Conservation (phyloP, 805 yeast genomes). For the Wickerhamiella sorbophila region DNA sequence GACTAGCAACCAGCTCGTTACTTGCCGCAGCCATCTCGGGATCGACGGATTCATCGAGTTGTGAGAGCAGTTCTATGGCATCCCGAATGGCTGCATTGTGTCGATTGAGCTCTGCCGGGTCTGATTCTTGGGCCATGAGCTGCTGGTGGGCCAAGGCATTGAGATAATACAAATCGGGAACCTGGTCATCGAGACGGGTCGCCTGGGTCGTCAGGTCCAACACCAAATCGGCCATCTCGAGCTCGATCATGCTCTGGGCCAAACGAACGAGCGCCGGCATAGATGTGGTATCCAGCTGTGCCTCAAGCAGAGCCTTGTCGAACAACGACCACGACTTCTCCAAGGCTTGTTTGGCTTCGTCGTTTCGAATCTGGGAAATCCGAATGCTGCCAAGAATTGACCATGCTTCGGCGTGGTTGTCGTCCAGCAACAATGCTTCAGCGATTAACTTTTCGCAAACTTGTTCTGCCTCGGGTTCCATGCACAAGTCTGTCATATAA, state of each 20-base stretch:
- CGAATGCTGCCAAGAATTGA: conserved; percentile 72
- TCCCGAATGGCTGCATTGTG: conserved; percentile 29
- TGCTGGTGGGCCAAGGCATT: conserved; percentile 57
- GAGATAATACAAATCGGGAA: conserved; percentile 67
- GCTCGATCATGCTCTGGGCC: conserved; percentile 62
- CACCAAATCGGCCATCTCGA: conserved; percentile 55
- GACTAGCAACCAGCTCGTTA: conserved; percentile 32
- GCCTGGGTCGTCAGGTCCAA: conserved; percentile 48
- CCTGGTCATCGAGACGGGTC: conserved; percentile 71
- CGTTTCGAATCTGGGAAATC: conserved; percentile 65
- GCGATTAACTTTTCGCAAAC: conserved; percentile 61
- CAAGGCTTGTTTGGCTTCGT: conserved; percentile 62
- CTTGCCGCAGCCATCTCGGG: conserved; percentile 46
- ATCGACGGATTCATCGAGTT: conserved; percentile 37
- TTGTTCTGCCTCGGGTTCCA: conserved; percentile 78
- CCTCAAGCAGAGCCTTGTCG: conserved; percentile 27
- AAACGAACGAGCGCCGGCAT: conserved; percentile 62
- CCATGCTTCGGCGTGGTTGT: conserved; percentile 63
- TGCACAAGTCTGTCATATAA: conserved; percentile 96
- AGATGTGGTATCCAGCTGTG: conserved; percentile 29
- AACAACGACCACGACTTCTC: conserved; percentile 59
- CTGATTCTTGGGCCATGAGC: conserved; percentile 1
- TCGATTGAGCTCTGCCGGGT: conserved; percentile 18
- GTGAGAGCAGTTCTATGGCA: conserved; percentile 29
- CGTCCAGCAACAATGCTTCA: conserved; percentile 42